Evolutionary conservation across 106 monocot genomes (phyloP).

Genomic region (Dactylorhiza incarnata): DNA sequence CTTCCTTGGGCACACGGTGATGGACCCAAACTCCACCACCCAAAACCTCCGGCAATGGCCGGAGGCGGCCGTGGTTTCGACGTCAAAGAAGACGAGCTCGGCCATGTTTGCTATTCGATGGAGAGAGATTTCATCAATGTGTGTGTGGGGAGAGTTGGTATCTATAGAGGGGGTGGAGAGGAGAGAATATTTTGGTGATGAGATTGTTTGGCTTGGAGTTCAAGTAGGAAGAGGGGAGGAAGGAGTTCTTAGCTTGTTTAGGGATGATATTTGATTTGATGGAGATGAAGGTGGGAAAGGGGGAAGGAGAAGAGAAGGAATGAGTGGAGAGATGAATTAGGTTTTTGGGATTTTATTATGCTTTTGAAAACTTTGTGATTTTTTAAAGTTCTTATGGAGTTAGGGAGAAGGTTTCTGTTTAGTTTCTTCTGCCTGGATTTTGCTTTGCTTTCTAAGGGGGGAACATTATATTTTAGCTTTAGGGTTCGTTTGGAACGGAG

Average conservation of each 20-base stretch:
- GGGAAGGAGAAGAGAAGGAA: not conserved
- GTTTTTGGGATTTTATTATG: not conserved
- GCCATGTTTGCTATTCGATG: conserved; percentile 7
- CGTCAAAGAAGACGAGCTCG: conserved; percentile 81
- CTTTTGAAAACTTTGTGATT: not conserved
- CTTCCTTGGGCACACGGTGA: conserved; percentile 71
- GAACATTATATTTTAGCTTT: not conserved
- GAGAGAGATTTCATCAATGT: not conserved
- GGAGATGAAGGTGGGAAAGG: not conserved
- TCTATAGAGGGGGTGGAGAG: conserved; percentile 2
- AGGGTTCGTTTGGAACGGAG: not conserved
- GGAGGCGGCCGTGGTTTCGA: conserved; percentile 60
- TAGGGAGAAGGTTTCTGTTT: not conserved
- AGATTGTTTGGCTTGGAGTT: conserved; percentile 61
- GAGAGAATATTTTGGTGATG: conserved; percentile 5
- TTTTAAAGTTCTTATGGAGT: not conserved
- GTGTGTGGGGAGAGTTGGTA: not conserved
- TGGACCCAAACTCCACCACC: conserved; percentile 83
- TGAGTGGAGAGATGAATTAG: not conserved
- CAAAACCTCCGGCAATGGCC: conserved; percentile 26
- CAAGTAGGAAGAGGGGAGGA: conserved; percentile 22
- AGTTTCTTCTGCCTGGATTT: not conserved
- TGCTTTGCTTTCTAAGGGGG: not conserved
- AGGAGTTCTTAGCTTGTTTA: conserved; percentile 30
- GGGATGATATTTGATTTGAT: not conserved